Evolutionary conservation across 176 grass and related monocot genomes (phyloP).

Genomic region (Zea mays): Zm-B73-REFERENCE-NAM-5.0 NC_050101.1:71502501-71503000

Average conservation of each 20-base stretch:
- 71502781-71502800: conserved; percentile 74
- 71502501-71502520: conserved; percentile 53
- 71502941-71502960: conserved; percentile 62
- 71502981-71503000: conserved; percentile 48
- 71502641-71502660: conserved; percentile 62
- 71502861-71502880: conserved; percentile 58
- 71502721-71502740: conserved; percentile 59
- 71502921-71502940: conserved; percentile 53
- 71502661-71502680: conserved; percentile 61
- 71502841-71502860: conserved; percentile 85
- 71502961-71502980: conserved; percentile 46
- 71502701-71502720: conserved; percentile 70
- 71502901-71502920: conserved; percentile 76
- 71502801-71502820: conserved; percentile 67
- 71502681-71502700: conserved; percentile 59
- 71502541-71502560: conserved; percentile 60
- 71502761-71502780: conserved; percentile 52
- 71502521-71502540: conserved; percentile 45
- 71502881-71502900: conserved; percentile 62
- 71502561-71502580: conserved; percentile 43
- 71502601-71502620: conserved; percentile 62
- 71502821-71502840: conserved; percentile 58
- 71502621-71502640: conserved; percentile 61
- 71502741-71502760: conserved; percentile 64
- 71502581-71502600: conserved; percentile 68